Conservation (phyloP, 306 rosid genomes). For the Inga oerstediana region DNA sequence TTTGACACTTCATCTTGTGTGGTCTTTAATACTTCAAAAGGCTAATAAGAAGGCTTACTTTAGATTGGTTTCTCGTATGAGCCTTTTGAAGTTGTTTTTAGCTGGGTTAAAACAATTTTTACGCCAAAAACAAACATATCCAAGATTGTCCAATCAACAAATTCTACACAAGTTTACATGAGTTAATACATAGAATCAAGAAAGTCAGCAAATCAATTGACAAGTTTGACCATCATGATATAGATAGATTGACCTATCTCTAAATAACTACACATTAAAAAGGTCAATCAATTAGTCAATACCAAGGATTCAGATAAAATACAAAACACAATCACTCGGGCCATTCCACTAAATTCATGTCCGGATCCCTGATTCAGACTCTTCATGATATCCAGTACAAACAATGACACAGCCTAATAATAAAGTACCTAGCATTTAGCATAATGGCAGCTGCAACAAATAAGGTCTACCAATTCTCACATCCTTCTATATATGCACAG, state of each 20-base stretch:
- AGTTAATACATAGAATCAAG: background rate
- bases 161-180: background rate
- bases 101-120: background rate
- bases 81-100: background rate
- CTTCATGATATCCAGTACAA: background rate
- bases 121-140: background rate
- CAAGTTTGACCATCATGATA: background rate
- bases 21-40: background rate
- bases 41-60: background rate
- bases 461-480: constrained; percentile 1
- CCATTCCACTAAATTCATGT: background rate
- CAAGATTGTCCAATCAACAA: background rate
- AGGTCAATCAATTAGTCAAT: background rate
- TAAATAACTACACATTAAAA: background rate
- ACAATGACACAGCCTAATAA: background rate
- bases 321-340: background rate
- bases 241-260: background rate
- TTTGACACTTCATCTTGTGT: background rate
- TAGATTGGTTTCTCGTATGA: background rate
- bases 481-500: background rate
- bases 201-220: background rate
- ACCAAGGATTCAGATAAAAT: background rate
- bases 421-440: background rate
- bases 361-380: background rate
- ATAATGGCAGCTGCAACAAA: background rate